phyloP scores from a whole-genome alignment of 2,329 filamentous ascomycete genomes.

The Aspergillus pseudoterreus region DNA sequence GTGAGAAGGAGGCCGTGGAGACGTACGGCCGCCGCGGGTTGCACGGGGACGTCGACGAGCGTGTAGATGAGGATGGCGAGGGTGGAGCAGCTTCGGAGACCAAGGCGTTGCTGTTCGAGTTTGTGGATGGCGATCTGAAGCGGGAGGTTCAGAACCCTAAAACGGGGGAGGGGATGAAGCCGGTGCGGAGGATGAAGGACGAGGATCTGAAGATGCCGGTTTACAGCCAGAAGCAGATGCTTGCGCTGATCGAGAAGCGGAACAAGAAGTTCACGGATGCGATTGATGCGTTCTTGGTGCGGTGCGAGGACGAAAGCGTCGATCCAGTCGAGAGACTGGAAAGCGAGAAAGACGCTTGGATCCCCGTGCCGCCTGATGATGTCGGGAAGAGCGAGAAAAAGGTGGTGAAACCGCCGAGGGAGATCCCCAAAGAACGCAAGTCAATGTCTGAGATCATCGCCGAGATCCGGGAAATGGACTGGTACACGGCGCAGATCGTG shows the following conservation, averaged over 20 bases:
- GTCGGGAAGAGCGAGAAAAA: slow-evolving; percentile 35
- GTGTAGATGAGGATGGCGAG: slow-evolving; percentile 22
- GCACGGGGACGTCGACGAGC: slow-evolving; percentile 34
- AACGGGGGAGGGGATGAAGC: slow-evolving; percentile 67
- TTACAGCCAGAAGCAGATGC: slow-evolving; percentile 90
- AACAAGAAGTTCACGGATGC: slow-evolving; percentile 79
- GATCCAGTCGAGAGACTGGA: slow-evolving; percentile 67
- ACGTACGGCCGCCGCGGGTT: slow-evolving; percentile 55
- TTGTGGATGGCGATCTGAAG: slow-evolving; percentile 86
- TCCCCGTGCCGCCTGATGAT: slow-evolving; percentile 57
- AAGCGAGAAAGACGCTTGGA: slow-evolving; percentile 54
- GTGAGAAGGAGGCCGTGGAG: slow-evolving; percentile 51
- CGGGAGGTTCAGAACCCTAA: slow-evolving; percentile 69
- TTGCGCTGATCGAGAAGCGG: slow-evolving; percentile 79
- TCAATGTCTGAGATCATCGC: slow-evolving; percentile 78
- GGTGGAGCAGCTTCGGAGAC: slow-evolving; percentile 34
- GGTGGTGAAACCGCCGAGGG: slow-evolving; percentile 55
- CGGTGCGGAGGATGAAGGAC: slow-evolving; percentile 64
- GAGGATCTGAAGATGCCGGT: slow-evolving; percentile 89
- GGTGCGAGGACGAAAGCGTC: slow-evolving; percentile 58
- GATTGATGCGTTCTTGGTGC: slow-evolving; percentile 71
- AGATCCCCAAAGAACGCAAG: slow-evolving; percentile 76
- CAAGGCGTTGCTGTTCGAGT: slow-evolving; percentile 81
- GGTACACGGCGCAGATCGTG: slow-evolving; percentile 91
- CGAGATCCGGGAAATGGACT: slow-evolving; percentile 75